These are phyloP conservation scores for Ormosia emarginata DNA, from an alignment of 306 rosid genomes.

Conservation along the genomic window DNA sequence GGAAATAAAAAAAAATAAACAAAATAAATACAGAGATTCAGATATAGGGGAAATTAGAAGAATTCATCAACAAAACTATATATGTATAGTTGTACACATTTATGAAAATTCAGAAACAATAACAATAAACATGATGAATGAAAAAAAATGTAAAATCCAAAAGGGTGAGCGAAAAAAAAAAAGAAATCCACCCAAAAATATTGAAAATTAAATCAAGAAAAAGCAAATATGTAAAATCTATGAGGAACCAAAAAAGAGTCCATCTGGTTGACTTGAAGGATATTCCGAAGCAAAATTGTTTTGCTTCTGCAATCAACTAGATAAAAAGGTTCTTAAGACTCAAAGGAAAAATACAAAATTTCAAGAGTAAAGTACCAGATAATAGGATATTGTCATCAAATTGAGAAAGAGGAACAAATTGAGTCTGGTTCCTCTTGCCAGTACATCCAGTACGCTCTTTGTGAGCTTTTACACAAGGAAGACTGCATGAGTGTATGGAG, in stretches of 20 bases:
- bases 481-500: conserved; percentile 73
- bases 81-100: neutral
- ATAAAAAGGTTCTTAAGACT: neutral
- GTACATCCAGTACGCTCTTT: conserved; percentile 66
- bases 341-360: neutral
- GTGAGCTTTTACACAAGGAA: conserved; percentile 82
- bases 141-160: neutral
- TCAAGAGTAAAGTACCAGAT: conserved; percentile 53
- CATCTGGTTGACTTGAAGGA: neutral
- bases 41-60: neutral
- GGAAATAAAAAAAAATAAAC: neutral
- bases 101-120: neutral
- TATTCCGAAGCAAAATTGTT: neutral
- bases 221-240: neutral
- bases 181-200: neutral
- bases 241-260: neutral
- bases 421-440: conserved; percentile 67
- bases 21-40: neutral
- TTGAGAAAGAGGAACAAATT: conserved; percentile 71
- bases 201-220: neutral
- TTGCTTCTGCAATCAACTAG: neutral
- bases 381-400: conserved; percentile 59
- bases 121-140: neutral
- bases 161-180: neutral
- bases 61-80: neutral